Percentiles rank a stretch among this genome's conserved stretches.
Evolutionary conservation across 2,329 filamentous ascomycete genomes (phyloP).

Genomic region (Venturia oleaginea): DNA sequence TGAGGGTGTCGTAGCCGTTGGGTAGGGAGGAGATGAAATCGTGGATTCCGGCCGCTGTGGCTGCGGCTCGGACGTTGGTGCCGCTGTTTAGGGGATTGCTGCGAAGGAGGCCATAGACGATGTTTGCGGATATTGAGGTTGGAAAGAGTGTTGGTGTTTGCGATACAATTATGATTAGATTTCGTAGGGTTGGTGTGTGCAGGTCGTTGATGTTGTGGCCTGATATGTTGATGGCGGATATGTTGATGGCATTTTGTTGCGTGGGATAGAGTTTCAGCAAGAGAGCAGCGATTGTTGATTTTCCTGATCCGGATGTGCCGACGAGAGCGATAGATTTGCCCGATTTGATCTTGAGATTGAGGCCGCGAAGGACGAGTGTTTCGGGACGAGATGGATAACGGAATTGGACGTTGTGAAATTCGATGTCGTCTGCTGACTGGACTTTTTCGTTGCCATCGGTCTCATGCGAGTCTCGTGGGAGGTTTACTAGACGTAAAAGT

Average conservation of each 20-base stretch:
- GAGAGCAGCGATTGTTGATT: slow-evolving; percentile 72
- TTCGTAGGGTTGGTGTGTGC: slow-evolving; percentile 51
- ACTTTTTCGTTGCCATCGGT: slow-evolving; percentile 39
- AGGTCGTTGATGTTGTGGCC: slow-evolving; percentile 48
- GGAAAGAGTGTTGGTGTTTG: slow-evolving; percentile 72
- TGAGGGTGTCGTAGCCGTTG: slow-evolving; percentile 58
- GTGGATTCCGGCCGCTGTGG: slow-evolving; percentile 57
- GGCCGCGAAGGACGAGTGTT: slow-evolving; percentile 47
- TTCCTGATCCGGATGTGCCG: slow-evolving; percentile 79
- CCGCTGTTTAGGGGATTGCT: slow-evolving; percentile 21
- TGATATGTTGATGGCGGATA: slow-evolving; percentile 45
- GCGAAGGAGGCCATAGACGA: slow-evolving; percentile 63
- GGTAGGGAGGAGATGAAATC: slow-evolving; percentile 68
- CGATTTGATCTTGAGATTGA: slow-evolving; percentile 56
- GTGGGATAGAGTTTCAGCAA: slow-evolving; percentile 59
- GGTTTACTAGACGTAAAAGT: slow-evolving; percentile 59
- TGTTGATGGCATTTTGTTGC: slow-evolving; percentile 19
- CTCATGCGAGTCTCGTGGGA: slow-evolving; percentile 53
- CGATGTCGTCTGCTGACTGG: slow-evolving; percentile 42
- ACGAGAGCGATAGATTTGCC: slow-evolving; percentile 69
- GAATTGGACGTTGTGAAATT: slow-evolving; percentile 58
- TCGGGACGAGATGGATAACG: slow-evolving; percentile 55
- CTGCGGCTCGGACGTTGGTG: slow-evolving; percentile 37
- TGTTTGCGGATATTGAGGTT: slow-evolving; percentile 67
- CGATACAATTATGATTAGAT: slow-evolving; percentile 57